Conservation (phyloP, 1,139 yeast species). For the Kodamaea ohmeri region DNA sequence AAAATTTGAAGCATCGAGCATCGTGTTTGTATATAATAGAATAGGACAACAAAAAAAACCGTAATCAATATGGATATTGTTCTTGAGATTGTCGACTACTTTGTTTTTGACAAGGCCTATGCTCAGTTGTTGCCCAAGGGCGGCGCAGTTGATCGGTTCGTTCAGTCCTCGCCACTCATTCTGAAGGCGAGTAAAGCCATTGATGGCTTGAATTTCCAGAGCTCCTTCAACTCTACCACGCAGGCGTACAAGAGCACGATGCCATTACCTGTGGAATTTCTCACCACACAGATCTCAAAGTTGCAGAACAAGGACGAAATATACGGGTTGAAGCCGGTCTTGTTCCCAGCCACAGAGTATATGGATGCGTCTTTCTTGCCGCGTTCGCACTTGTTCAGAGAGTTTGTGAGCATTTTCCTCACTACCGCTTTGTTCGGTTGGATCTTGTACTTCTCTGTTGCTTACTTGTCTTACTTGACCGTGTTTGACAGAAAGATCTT, state of each 20-base stretch:
- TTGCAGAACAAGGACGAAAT: conserved; percentile 36
- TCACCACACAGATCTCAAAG: conserved; percentile 21
- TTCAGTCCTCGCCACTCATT: conserved; percentile 13
- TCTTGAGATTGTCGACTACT: conserved; percentile 73
- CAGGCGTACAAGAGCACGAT: conserved; percentile 4
- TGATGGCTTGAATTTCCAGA: conserved; percentile 5
- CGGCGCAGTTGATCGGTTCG: conserved; percentile 23
- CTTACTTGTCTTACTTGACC: conserved; percentile 67
- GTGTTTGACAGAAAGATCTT: conserved; percentile 86
- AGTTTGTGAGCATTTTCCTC: conserved; percentile 62
- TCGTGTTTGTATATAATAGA: not conserved
- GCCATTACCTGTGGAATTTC: conserved; percentile 21
- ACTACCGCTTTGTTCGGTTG: conserved; percentile 82
- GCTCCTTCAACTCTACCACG: conserved; percentile 8
- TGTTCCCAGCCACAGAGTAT: conserved; percentile 46
- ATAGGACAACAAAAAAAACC: not conserved
- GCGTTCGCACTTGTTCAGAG: conserved; percentile 73
- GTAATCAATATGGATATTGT: conserved; percentile 72
- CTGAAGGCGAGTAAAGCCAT: conserved; percentile 9
- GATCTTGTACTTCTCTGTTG: conserved; percentile 72
- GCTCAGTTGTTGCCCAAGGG: conserved; percentile 46
- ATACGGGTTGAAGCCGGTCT: conserved; percentile 36
- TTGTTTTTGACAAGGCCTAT: conserved; percentile 66
- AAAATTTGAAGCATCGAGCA: conserved; percentile 3
- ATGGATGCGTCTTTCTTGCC: conserved; percentile 63